Evolutionary conservation across 2,329 filamentous ascomycete species (phyloP).

Genomic region (Colletotrichum lentis): DNA sequence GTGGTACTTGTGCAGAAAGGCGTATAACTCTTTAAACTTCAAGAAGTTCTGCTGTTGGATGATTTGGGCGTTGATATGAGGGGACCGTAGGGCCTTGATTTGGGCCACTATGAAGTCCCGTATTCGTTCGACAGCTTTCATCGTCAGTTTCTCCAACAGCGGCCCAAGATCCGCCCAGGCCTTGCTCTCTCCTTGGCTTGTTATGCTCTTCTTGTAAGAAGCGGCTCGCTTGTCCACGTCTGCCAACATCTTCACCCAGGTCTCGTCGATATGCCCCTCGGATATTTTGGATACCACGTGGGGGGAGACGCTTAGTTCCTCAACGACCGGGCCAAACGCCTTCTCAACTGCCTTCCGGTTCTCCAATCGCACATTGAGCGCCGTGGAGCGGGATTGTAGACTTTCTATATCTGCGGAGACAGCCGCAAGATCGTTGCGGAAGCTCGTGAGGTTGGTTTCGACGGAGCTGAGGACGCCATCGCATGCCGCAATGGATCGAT

Average conservation of each 20-base stretch:
- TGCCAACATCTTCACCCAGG: slow-evolving; percentile 82
- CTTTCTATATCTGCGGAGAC: slow-evolving; percentile 97
- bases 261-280: slow-evolving; percentile 88
- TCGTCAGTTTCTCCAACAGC: slow-evolving; percentile 81
- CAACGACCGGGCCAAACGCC: slow-evolving; percentile 84
- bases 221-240: slow-evolving; percentile 83
- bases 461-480: slow-evolving; percentile 94
- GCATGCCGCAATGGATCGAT: slow-evolving; percentile 87
- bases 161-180: slow-evolving; percentile 86
- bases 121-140: slow-evolving; percentile 87
- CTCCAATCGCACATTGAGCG: slow-evolving; percentile 83
- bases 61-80: slow-evolving; percentile 95
- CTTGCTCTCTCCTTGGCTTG: slow-evolving; percentile 71
- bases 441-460: slow-evolving; percentile 89
- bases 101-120: slow-evolving; percentile 93
- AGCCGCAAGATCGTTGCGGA: slow-evolving; percentile 88
- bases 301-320: slow-evolving; percentile 90
- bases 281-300: slow-evolving; percentile 83
- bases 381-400: slow-evolving; percentile 84
- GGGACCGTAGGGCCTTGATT: slow-evolving; percentile 91
- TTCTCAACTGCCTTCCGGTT: slow-evolving; percentile 92
- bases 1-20: slow-evolving; percentile 85
- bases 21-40: slow-evolving; percentile 85
- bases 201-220: slow-evolving; percentile 72
- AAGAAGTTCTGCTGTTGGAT: slow-evolving; percentile 94